Base-by-base conservation (phyloP, 1,284 basidiomycete species). In the Papiliotrema laurentii region DNA sequence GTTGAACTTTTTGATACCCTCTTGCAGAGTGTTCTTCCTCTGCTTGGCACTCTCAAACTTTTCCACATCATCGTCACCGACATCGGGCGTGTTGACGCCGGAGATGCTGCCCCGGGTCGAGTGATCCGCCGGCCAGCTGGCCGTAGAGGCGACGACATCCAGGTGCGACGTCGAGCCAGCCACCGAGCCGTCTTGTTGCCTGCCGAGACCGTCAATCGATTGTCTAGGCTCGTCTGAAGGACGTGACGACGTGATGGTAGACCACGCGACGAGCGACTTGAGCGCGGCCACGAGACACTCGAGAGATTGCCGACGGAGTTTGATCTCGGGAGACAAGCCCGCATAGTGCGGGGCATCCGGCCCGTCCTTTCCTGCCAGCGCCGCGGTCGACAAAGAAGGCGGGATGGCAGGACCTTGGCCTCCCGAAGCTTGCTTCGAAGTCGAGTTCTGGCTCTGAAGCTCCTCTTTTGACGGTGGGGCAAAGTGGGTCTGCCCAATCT, bases 1-100 rank as follows among this genome's bases (percentile, higher is more conserved):
- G 75, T 98, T 98, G 77, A 99, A 99, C 72, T 91, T 91, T 73
- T 87, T 91, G 71, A 99, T 89, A 26, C 94, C 97, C 68, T 98
- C 96, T 39, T 96, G 75, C 26, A 98, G 74, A 1, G 87, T 91
- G 30, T 89, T 98, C 78, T 99, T 99, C 76, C 91, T 88, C 74
- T 92, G 87, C 73, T 97, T 98, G 26, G 92, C 96, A 58, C 81
- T 93, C 76, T 98, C 96, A 61, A 99, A 97, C 66, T 83, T 83
- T 31, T 80, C 85, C 0, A 94, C 94, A 68, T 98, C 96, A 67
- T 98, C 96, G 45, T 75, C 62, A 21, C 55, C 64, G 6, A 83
- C 65, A 47, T 92, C 89, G 0, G 89, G 88, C 0, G 88, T 90
- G 10, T 80, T 74, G 25, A 79, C 74, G 2, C 76, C 58, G 30